Conservation (phyloP, 2,329 filamentous ascomycete species). For the Diaporthe ampelina region DNA sequence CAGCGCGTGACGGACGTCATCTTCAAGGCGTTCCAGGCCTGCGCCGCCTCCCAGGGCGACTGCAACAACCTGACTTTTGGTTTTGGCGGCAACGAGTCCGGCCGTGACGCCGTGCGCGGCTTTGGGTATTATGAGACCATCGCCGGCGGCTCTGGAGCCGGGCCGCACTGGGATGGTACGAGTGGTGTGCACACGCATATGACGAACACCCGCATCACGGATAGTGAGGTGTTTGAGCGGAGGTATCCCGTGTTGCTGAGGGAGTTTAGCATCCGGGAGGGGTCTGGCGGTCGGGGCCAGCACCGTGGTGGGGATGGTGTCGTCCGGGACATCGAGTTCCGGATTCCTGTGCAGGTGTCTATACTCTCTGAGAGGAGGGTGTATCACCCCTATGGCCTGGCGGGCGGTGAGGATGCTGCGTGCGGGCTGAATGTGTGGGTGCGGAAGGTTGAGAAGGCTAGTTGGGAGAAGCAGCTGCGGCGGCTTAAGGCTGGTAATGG, state of each 20-base stretch:
- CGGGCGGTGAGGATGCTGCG: constrained; percentile 83
- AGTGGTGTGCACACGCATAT: constrained; percentile 86
- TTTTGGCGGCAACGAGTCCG: constrained; percentile 76
- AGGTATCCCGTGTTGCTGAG: constrained; percentile 81
- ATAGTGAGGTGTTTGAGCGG: constrained; percentile 83
- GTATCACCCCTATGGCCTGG: constrained; percentile 84
- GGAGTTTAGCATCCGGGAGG: constrained; percentile 75
- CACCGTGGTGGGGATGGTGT: constrained; percentile 83
- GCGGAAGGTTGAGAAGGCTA: constrained; percentile 73
- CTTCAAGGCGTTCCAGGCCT: constrained; percentile 83
- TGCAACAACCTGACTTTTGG: constrained; percentile 90
- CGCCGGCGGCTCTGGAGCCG: constrained; percentile 81
- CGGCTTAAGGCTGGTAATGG: constrained; percentile 50
- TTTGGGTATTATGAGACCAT: constrained; percentile 94
- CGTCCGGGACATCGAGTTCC: constrained; percentile 84
- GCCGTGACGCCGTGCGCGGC: constrained; percentile 72
- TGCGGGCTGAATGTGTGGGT: constrained; percentile 93
- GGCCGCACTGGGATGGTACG: constrained; percentile 79
- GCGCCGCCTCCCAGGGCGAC: constrained; percentile 83
- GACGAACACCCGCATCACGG: constrained; percentile 89
- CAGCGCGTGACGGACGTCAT: constrained; percentile 89
- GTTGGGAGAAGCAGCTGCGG: constrained; percentile 61
- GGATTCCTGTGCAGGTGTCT: constrained; percentile 81
- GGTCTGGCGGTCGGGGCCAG: constrained; percentile 74
- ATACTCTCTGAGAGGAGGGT: constrained; percentile 85